phyloP scores from a whole-genome alignment of 129 eudicot genomes.

The Kitagawia praeruptora region DNA sequence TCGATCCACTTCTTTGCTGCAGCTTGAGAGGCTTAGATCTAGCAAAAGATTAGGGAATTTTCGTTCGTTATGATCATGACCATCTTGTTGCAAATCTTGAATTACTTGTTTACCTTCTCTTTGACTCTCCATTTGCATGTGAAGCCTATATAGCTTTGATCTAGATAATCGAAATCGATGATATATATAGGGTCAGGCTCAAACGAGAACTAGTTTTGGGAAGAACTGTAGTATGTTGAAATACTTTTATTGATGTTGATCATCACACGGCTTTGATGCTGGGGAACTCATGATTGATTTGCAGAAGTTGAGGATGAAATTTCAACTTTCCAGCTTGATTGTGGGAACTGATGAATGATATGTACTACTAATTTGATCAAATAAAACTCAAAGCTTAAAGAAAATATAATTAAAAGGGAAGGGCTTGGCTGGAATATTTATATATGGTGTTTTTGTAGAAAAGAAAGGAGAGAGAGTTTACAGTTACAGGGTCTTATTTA shows the following conservation, averaged over 20 bases:
- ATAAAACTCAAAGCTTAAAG: not conserved
- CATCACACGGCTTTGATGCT: slow-evolving; percentile 15
- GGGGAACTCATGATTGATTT: slow-evolving; percentile 2
- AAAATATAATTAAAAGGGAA: not conserved
- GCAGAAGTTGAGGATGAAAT: not conserved
- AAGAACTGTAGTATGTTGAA: not conserved
- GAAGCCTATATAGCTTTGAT: not conserved
- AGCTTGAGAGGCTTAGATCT: slow-evolving; percentile 39
- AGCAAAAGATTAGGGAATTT: slow-evolving; percentile 14
- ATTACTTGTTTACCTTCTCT: slow-evolving; percentile 10
- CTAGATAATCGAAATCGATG: not conserved
- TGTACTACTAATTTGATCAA: not conserved
- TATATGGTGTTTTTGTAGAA: not conserved
- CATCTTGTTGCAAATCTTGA: slow-evolving; percentile 5
- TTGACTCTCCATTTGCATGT: slow-evolving; percentile 9
- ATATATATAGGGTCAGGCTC: not conserved
- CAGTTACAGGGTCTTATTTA: slow-evolving; percentile 30
- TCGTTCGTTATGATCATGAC: slow-evolving; percentile 1
- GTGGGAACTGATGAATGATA: slow-evolving; percentile 2
- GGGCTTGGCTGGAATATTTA: not conserved
- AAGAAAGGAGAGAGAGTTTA: slow-evolving; percentile 9
- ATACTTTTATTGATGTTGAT: not conserved
- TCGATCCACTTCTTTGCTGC: not conserved
- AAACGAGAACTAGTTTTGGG: not conserved
- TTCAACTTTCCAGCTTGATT: not conserved